A percentile compares a stretch with the other conserved stretches of the same genome.
phyloP scores from a whole-genome alignment of 116 monocot genomes.

The Papilionanthe hybrid region DNA sequence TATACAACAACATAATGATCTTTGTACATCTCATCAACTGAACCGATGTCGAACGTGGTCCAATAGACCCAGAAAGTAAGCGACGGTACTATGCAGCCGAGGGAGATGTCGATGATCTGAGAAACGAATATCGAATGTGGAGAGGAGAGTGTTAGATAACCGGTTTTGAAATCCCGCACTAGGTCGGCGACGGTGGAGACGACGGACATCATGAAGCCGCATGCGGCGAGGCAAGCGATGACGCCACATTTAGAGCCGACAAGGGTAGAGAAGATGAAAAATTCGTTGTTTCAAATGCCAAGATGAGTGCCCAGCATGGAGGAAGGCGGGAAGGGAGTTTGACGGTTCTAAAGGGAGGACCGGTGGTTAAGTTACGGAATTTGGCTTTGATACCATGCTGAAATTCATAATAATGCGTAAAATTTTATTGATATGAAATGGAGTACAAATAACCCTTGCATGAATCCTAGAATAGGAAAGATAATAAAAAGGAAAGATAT shows the following conservation, averaged over 20 bases:
- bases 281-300: no score
- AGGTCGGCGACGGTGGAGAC: constrained; percentile 79
- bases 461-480: no score
- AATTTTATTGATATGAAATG: no score
- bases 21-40: constrained; percentile 60
- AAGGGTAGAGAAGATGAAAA: constrained; percentile 67
- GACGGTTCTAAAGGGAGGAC: no score
- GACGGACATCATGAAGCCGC: constrained; percentile 90
- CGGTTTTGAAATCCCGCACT: constrained; percentile 92
- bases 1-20: constrained; percentile 82
- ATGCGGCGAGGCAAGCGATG: constrained; percentile 81
- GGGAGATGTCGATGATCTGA: constrained; percentile 61
- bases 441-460: no score
- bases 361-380: no score
- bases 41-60: constrained; percentile 73
- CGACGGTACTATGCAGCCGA: constrained; percentile 77
- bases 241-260: constrained; percentile 74
- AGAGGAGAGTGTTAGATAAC: constrained; percentile 69
- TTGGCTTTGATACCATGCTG: no score
- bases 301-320: no score
- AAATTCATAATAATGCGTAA: no score
- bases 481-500: no score
- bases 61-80: constrained; percentile 86
- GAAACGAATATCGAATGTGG: constrained; percentile 80
- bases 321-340: no score